Evolutionary conservation across 495 filamentous ascomycete species (phyloP), one percentile per base, ranked within the genome.

Genomic region (Neurospora sp.): DNA sequence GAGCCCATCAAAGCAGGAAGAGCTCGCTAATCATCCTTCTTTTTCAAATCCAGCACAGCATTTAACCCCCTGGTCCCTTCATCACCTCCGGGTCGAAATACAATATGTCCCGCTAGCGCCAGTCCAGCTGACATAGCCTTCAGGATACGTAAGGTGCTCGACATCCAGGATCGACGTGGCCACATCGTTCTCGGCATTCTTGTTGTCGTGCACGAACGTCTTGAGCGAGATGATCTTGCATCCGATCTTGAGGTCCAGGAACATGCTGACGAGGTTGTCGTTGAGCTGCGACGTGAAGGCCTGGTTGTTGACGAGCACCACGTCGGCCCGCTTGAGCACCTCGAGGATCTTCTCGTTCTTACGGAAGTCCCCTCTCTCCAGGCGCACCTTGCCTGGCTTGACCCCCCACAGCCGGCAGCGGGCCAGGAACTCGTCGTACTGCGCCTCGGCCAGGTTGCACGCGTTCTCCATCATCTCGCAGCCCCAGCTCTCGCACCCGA

Each of bases 241-340:
- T 38, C 96, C 96, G 70, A 94, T 90, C 82, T 97, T 98, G 76
- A 98, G 87, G 79, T 99, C 96, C 74, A 99, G 82, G 79, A 99
- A 99, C 84, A 97, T 92, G 75, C 92, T 90, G 75, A 94, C 90
- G 71, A 99, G 87, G 75, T 90, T 88, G 78, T 92, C 91, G 82
- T 98, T 99, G 72, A 97, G 87, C 62, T 90, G 87, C 5, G 93
- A 89, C 14, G 90, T 92, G 81, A 99, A 99, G 27, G 92, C 96
- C 82, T 98, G 93, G 82, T 98, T 99, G 84, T 99, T 99, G 75
- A 98, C 94, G 39, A 99, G 86, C 31, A 99, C 88, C 37, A 98
- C 93, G 80, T 99, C 96, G 3, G 95, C 94, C 69, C 90, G 88
- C 79, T 92, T 90, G 38, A 99, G 83, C 37, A 91, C 88, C 42